These are phyloP conservation scores for Actinomucor elegans DNA, from an alignment of 371 early-diverging fungal species.

Conservation along the genomic window DNA sequence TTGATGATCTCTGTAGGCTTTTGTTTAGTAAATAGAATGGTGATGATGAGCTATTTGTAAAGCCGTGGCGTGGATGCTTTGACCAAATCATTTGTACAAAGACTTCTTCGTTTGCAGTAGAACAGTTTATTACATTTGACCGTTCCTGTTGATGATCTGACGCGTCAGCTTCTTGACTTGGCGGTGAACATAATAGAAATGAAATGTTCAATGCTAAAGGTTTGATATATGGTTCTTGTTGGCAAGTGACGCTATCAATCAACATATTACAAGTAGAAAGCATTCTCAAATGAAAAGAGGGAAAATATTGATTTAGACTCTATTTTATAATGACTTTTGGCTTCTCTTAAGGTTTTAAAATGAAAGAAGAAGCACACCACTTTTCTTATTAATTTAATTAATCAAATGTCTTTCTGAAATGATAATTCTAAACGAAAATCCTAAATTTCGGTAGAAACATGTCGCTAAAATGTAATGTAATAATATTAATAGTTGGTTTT, in stretches of 20 bases:
- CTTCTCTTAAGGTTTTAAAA: too few relatives aligned
- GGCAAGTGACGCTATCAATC: not conserved
- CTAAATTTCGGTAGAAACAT: too few relatives aligned
- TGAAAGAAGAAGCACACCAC: not conserved
- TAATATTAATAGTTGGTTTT: too few relatives aligned
- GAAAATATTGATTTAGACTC: not conserved
- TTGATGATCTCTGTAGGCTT: not conserved
- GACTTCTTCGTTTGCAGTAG: not conserved
- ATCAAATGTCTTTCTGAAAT: too few relatives aligned
- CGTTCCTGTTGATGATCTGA: too few relatives aligned
- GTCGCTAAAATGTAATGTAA: too few relatives aligned
- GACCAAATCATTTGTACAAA: not conserved
- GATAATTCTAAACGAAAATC: too few relatives aligned
- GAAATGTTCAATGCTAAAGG: conserved; percentile 7
- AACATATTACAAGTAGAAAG: conserved; percentile 3
- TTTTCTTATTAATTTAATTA: too few relatives aligned
- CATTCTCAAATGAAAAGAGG: not conserved
- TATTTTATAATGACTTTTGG: too few relatives aligned
- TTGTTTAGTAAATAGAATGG: not conserved
- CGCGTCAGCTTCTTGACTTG: too few relatives aligned
- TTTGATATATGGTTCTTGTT: not conserved
- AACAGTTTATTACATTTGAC: too few relatives aligned
- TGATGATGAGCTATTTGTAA: too few relatives aligned
- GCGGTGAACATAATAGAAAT: conserved; percentile 2
- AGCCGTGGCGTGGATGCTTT: not conserved